Evolutionary conservation across 805 yeast species (phyloP).

Genomic region (Komagataella kurtzmanii): DNA sequence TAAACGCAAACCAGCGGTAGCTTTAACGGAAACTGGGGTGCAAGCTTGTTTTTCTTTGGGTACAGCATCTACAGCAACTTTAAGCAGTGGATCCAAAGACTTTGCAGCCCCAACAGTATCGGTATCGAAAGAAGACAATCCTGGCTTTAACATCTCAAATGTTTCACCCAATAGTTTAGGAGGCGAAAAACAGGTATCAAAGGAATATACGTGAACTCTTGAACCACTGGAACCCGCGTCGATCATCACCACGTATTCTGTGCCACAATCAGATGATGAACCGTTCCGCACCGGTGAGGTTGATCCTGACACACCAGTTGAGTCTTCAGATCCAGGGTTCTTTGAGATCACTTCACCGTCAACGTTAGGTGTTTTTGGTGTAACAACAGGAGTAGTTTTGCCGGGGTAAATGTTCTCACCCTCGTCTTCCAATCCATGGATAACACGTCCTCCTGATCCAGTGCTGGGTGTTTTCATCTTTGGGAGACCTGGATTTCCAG

Average conservation of each 20-base stretch:
- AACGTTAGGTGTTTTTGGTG: constrained; percentile 4
- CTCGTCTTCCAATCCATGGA: neutral
- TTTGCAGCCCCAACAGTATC: constrained; percentile 78
- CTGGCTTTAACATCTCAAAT: constrained; percentile 86
- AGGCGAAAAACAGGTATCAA: constrained; percentile 75
- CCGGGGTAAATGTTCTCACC: neutral
- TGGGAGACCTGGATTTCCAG: constrained; percentile 4
- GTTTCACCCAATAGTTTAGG: constrained; percentile 71
- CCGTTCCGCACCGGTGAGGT: neutral
- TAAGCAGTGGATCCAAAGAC: constrained; percentile 75
- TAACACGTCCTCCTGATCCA: neutral
- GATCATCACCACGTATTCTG: constrained; percentile 79
- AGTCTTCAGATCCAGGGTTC: neutral
- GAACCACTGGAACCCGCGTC: constrained; percentile 99
- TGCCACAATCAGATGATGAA: constrained; percentile 20
- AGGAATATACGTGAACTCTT: constrained; percentile 86
- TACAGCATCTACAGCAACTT: constrained; percentile 60
- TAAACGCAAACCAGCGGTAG: constrained; percentile 91
- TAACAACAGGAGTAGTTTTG: neutral
- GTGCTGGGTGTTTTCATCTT: neutral
- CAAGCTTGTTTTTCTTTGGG: constrained; percentile 66
- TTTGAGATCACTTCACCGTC: neutral
- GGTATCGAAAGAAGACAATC: constrained; percentile 72
- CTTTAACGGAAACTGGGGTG: constrained; percentile 93
- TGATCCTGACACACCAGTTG: neutral